These are phyloP conservation scores for Sechiopsis laciniata DNA, from an alignment of 306 rosid genomes.

Conservation along the genomic window DNA sequence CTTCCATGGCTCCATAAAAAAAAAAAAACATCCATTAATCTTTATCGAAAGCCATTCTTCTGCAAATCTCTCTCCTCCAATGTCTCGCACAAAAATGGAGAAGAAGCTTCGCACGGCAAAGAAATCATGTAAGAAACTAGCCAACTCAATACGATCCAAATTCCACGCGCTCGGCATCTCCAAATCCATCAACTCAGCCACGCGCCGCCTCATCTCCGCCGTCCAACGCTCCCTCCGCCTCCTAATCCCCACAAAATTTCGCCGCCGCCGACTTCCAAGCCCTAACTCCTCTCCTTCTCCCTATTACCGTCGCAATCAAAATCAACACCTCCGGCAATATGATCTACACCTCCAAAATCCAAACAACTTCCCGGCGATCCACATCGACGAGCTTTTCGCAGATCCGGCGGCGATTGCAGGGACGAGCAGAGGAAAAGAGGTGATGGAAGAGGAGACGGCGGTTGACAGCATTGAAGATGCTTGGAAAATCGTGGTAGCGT, in stretches of 20 bases:
- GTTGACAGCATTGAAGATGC: constrained; percentile 43
- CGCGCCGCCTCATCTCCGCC: constrained; percentile 34
- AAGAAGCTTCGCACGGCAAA: constrained; percentile 54
- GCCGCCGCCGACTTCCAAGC: constrained; percentile 24
- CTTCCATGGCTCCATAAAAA: background rate
- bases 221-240: constrained; percentile 28
- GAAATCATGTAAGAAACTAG: constrained; percentile 55
- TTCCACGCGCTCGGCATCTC: constrained; percentile 38
- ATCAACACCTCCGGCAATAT: constrained; percentile 20
- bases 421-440: constrained; percentile 36
- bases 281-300: constrained; percentile 25
- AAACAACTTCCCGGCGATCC: constrained; percentile 35
- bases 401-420: constrained; percentile 23
- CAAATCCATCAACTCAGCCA: constrained; percentile 30
- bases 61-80: background rate
- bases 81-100: constrained; percentile 38
- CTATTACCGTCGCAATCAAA: constrained; percentile 23
- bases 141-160: constrained; percentile 34
- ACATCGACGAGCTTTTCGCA: constrained; percentile 52
- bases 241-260: constrained; percentile 32
- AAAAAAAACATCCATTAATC: background rate
- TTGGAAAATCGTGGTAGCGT: constrained; percentile 45
- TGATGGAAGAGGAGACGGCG: background rate
- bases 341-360: constrained; percentile 11
- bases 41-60: background rate